Evolutionary conservation across 2,329 filamentous ascomycete species (phyloP).

Genomic region (Pseudofabraea citricarpa): DNA sequence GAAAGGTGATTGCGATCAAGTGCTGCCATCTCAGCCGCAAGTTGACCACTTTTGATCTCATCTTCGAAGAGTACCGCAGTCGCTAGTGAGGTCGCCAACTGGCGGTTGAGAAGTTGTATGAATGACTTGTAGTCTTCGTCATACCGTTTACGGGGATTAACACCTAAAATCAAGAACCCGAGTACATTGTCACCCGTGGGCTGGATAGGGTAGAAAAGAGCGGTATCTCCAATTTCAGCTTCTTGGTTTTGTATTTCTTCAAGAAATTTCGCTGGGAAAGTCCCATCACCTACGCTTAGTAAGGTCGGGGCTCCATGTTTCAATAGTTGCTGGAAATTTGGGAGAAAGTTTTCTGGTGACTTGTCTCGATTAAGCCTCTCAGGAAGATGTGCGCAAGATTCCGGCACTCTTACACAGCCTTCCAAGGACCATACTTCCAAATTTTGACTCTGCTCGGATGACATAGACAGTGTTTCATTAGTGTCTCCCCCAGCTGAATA

Average conservation of each 20-base stretch:
- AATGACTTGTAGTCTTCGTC: conserved; percentile 70
- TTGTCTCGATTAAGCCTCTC: conserved; percentile 3
- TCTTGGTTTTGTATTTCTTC: conserved; percentile 57
- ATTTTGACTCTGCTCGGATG: conserved; percentile 11
- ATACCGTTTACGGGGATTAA: conserved; percentile 66
- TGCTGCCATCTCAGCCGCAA: conserved; percentile 59
- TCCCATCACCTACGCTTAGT: conserved; percentile 34
- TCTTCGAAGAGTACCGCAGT: conserved; percentile 68
- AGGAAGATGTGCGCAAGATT: conserved; percentile 5
- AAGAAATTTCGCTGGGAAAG: conserved; percentile 52
- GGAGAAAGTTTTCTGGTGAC: conserved; percentile 9
- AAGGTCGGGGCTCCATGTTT: conserved; percentile 11
- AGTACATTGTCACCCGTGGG: conserved; percentile 61
- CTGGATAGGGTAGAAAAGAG: conserved; percentile 66
- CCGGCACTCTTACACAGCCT: conserved; percentile 12
- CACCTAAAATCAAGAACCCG: conserved; percentile 62
- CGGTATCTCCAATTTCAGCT: conserved; percentile 58
- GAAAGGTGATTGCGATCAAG: conserved; percentile 63
- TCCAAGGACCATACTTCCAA: conserved; percentile 16
- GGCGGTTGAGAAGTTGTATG: conserved; percentile 49
- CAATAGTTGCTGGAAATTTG: conserved; percentile 13
- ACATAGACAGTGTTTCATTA: conserved; percentile 16
- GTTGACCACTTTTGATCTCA: conserved; percentile 52
- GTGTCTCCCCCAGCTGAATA: conserved; percentile 26
- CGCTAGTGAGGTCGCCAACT: conserved; percentile 61